Evolutionary conservation across 73 alveolate species (phyloP), one percentile per base, ranked within the genome.

Genomic region (Paramecium primaurelia): DNA sequence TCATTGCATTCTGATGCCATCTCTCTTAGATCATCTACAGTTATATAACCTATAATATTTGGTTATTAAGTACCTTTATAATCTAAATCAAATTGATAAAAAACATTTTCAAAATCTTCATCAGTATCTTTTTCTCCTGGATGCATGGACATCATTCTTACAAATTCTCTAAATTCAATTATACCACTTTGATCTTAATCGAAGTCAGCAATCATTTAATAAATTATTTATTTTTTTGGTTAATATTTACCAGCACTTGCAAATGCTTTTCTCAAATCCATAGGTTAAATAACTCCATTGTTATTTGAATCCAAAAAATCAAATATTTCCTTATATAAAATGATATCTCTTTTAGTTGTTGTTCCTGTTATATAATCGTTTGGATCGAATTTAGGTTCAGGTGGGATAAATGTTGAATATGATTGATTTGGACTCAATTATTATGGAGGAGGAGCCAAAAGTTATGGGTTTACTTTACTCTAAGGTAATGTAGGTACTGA

Each of bases 211-310:
- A 80, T 42, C 71, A 80, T 80, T 80, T 80, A n/a, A 80, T 80
- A 80, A 80, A 80, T 47, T 25, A 80, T 34, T 25, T 80, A 64
- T n/a, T 80, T 80, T 47, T 80, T 80, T 26, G 73, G 71, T 25
- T 49, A 40, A 47, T 80, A 80, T 80, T 49, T 49, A 6, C 91
- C 91, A 1, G 58, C 73, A 20, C 34, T 28, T 80, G 71, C 28
- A 47, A 80, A 80, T 45, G 91, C 91, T n/a, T 42, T 80, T 36
- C 91, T 80, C 30, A 80, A 80, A 80, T 80, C 91, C 91, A 80
- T 80, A n/a, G 91, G 91, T 47, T 80, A 80, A 6, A 80, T 26
- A 25, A 80, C 91, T 26, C 91, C 91, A 80, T 80, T 80, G 26
- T 80, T 80, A 47, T 80, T 80, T 25, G 58, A 80, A 80, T 80